Percentiles rank a stretch among this genome's conserved stretches.
These are phyloP conservation scores for Mentha longifolia DNA, from an alignment of 257 asterid species.

Conservation along the genomic window DNA sequence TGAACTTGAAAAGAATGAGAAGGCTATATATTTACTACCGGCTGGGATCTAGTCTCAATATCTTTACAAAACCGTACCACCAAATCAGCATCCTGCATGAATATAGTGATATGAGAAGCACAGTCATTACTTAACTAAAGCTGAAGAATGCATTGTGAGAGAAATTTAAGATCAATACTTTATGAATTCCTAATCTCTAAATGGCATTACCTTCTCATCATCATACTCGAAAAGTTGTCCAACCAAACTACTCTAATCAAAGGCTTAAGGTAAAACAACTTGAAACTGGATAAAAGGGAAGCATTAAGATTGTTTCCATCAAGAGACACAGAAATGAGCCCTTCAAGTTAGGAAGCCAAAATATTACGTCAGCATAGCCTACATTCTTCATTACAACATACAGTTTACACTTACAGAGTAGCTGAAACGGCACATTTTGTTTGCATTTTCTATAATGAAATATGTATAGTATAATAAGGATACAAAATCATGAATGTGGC, in stretches of 20 bases:
- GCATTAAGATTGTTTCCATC: constrained; percentile 3
- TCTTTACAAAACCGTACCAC: constrained; percentile 91
- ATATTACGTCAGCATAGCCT: constrained; percentile 6
- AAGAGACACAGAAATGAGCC: not conserved
- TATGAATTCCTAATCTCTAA: constrained; percentile 10
- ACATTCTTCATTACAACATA: not conserved
- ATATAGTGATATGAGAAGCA: constrained; percentile 28
- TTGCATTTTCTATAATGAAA: constrained; percentile 19
- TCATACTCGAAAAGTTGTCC: constrained; percentile 80
- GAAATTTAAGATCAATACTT: too few relatives aligned
- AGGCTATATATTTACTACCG: constrained; percentile 41
- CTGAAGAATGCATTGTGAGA: too few relatives aligned
- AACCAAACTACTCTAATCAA: constrained; percentile 68
- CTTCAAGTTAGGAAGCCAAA: constrained; percentile 11
- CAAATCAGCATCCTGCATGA: constrained; percentile 70
- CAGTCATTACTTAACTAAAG: constrained; percentile 12
- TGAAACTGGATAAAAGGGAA: constrained; percentile 18
- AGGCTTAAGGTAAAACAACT: constrained; percentile 47
- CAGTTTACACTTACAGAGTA: not conserved
- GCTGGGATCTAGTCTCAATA: constrained; percentile 78
- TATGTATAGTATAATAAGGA: constrained; percentile 48
- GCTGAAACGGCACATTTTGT: constrained; percentile 4
- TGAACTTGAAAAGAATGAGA: constrained; percentile 22
- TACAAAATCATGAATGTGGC: constrained; percentile 87
- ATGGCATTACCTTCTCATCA: constrained; percentile 69